phyloP scores from a whole-genome alignment of 305 asterid genomes.

The Withania somnifera region DNA sequence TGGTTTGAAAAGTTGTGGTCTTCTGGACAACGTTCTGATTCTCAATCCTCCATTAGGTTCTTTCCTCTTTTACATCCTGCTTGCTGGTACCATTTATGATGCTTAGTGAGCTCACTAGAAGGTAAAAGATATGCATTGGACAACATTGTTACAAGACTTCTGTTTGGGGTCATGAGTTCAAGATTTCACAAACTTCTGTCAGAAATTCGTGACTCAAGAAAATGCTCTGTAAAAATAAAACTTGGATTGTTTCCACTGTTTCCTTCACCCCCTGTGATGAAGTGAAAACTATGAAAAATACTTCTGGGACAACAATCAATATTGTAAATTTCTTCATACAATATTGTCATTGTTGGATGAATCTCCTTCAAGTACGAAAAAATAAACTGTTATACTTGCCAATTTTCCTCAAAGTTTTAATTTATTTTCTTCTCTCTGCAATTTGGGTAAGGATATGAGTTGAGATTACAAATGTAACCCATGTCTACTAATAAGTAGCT shows the following conservation, averaged over 20 bases:
- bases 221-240: not conserved
- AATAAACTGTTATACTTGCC: not conserved
- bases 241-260: not conserved
- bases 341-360: not conserved
- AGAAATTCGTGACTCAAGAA: not conserved
- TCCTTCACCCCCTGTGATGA: not conserved
- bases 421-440: too few species aligned
- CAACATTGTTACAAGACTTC: constrained; percentile 8
- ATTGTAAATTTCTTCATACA: not conserved
- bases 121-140: too few species aligned
- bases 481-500: too few species aligned
- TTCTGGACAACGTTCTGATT: too few species aligned
- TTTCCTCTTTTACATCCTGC: too few species aligned
- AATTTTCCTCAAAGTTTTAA: not conserved
- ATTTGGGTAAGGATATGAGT: too few species aligned
- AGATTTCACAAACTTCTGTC: not conserved
- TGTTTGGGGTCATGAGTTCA: constrained; percentile 2
- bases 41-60: too few species aligned
- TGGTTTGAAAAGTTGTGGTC: too few species aligned
- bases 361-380: not conserved
- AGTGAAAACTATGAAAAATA: not conserved
- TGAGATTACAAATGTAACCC: too few species aligned
- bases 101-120: too few species aligned
- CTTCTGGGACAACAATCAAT: not conserved
- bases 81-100: too few species aligned